phyloP scores from a whole-genome alignment of 306 rosid genomes.

The Begonia fuchsioides region DNA sequence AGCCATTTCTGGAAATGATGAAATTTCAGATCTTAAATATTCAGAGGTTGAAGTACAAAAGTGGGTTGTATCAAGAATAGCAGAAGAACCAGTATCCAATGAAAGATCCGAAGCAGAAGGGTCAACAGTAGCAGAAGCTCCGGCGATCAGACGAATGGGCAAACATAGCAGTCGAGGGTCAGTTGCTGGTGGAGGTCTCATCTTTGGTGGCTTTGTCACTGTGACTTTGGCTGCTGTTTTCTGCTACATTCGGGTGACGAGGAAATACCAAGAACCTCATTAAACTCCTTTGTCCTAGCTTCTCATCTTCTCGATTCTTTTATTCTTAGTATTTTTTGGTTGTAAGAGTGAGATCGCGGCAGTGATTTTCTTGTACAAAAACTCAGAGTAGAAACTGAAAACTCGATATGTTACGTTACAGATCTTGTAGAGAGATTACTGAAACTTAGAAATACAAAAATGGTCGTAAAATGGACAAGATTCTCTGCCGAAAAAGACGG shows the following conservation, averaged over 20 bases:
- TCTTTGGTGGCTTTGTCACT: constrained; percentile 74
- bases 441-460: too few relatives aligned
- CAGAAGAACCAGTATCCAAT: constrained; percentile 13
- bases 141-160: constrained; percentile 40
- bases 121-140: constrained; percentile 34
- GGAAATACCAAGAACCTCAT: constrained; percentile 25
- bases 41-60: constrained; percentile 11
- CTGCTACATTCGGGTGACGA: constrained; percentile 71
- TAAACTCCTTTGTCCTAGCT: not conserved
- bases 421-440: too few relatives aligned
- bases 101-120: constrained; percentile 4
- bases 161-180: constrained; percentile 55
- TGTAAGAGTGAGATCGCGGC: too few relatives aligned
- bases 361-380: too few relatives aligned
- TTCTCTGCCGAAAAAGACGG: too few relatives aligned
- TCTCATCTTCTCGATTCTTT: not conserved
- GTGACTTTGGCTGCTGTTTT: constrained; percentile 71
- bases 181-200: constrained; percentile 82
- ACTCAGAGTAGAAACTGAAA: too few relatives aligned
- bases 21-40: constrained; percentile 15
- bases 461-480: too few relatives aligned
- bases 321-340: not conserved
- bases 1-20: constrained; percentile 19
- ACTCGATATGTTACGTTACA: too few relatives aligned
- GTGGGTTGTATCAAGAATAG: constrained; percentile 3